A percentile compares a stretch with the other conserved stretches of the same genome.
These are phyloP conservation scores for Oryza meridionalis DNA, from an alignment of 176 grass and related monocot genomes.

Conservation along the genomic window DNA sequence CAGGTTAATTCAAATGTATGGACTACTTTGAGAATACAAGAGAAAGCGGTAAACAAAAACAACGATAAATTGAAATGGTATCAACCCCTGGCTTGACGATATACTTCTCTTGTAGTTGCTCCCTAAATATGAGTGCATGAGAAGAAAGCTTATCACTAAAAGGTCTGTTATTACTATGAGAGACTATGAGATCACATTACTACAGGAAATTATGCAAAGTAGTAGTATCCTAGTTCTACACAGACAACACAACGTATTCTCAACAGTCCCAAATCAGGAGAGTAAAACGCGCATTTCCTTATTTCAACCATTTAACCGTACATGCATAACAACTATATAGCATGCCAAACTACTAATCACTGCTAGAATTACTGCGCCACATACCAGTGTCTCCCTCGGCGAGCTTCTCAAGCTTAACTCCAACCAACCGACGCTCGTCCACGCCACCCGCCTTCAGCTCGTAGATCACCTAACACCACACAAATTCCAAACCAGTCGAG, in stretches of 20 bases:
- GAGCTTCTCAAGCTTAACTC: constrained; percentile 94
- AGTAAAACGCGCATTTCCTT: not conserved
- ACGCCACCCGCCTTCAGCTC: constrained; percentile 97
- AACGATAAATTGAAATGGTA: not conserved
- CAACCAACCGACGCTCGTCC: constrained; percentile 86
- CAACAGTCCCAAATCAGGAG: not conserved
- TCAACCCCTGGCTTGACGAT: not conserved
- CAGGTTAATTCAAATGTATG: not conserved
- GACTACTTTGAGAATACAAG: not conserved
- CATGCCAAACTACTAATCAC: constrained; percentile 23
- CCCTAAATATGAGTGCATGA: constrained; percentile 13
- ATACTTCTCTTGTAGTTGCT: not conserved
- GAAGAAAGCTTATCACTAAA: not conserved
- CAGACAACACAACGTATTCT: constrained; percentile 13
- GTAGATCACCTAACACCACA: constrained; percentile 75
- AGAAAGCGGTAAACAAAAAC: constrained; percentile 12
- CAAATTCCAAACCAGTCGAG: not conserved
- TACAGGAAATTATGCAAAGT: constrained; percentile 19
- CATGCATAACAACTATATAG: constrained; percentile 1
- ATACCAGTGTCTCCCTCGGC: constrained; percentile 94
- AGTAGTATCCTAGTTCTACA: constrained; percentile 13
- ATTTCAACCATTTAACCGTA: constrained; percentile 29
- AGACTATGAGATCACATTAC: not conserved
- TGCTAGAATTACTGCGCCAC: constrained; percentile 24
- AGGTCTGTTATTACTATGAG: not conserved